A percentile compares a stretch with the other conserved stretches of the same genome.
Conservation (phyloP, 331 rosid genomes). For the Saraca asoca region DNA sequence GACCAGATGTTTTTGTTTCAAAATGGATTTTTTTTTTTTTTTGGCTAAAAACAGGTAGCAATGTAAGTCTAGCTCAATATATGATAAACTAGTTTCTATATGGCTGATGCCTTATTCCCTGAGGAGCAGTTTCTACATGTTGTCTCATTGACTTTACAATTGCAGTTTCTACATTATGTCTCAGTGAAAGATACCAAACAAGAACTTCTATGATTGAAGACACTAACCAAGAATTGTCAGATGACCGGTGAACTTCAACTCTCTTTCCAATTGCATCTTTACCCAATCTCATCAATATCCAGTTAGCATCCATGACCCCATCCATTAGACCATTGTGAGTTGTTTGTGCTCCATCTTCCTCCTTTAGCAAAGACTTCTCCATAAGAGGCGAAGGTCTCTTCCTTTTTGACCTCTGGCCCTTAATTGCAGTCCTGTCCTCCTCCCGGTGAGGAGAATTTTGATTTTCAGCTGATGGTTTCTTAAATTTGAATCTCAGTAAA, state of each 20-base stretch:
- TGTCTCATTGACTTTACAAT: neutral
- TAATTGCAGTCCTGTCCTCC: slow-evolving; percentile 74
- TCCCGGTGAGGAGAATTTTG: slow-evolving; percentile 65
- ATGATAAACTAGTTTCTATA: neutral
- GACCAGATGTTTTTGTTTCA: no score
- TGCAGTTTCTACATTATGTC: neutral
- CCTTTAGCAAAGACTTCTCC: slow-evolving; percentile 59
- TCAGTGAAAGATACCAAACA: neutral
- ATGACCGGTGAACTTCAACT: slow-evolving; percentile 88
- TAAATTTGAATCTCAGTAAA: slow-evolving; percentile 72
- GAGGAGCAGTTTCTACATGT: neutral
- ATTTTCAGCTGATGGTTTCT: slow-evolving; percentile 69
- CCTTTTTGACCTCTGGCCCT: slow-evolving; percentile 97
- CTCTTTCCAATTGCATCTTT: slow-evolving; percentile 96
- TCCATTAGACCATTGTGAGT: slow-evolving; percentile 64
- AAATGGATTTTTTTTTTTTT: no score
- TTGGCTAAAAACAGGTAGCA: neutral
- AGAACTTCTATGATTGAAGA: neutral
- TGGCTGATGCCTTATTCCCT: no score
- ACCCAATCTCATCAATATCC: slow-evolving; percentile 94
- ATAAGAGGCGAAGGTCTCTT: slow-evolving; percentile 84
- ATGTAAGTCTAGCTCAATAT: neutral
- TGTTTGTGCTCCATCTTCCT: slow-evolving; percentile 48
- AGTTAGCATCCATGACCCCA: slow-evolving; percentile 91
- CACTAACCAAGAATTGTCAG: slow-evolving; percentile 87